Percentiles rank a stretch among this genome's conserved stretches.
Conservation (phyloP, 768 basidiomycete genomes). For the Rickenella mellea region DNA sequence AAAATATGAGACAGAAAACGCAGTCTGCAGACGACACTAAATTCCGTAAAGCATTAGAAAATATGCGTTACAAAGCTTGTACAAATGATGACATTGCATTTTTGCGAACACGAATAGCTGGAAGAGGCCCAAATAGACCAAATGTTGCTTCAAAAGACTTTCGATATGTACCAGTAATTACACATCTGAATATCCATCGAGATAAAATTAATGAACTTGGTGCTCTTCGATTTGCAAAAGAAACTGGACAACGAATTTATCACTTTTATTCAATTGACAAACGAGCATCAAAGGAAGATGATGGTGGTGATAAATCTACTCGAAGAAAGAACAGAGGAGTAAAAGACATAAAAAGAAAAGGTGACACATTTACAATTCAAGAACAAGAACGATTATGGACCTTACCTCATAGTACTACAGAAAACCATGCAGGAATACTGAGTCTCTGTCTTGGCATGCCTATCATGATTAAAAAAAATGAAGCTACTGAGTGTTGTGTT, state of each 20-base stretch:
- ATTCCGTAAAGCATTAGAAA: conserved; percentile 9
- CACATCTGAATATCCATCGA: conserved; percentile 24
- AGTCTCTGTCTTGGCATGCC: conserved; percentile 23
- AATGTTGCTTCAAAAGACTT: conserved; percentile 14
- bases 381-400: no score
- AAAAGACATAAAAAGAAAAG: no score
- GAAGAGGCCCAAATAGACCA: conserved; percentile 3
- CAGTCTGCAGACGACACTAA: conserved; percentile 3
- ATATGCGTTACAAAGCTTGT: conserved; percentile 30
- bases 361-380: no score
- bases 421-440: conserved; percentile 18
- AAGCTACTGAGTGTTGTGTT: conserved; percentile 24
- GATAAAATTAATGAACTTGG: conserved; percentile 29
- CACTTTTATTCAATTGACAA: conserved; percentile 22
- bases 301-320: no score
- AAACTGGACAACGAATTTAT: conserved; percentile 16
- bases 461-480: conserved; percentile 23
- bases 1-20: conserved; percentile 3
- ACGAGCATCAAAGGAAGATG: no score
- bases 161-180: conserved; percentile 28
- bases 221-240: conserved; percentile 21
- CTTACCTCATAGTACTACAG: conserved; percentile 9
- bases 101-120: conserved; percentile 17
- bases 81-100: conserved; percentile 27
- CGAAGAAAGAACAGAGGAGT: no score